Conservation (phyloP, 2,329 filamentous ascomycete genomes). For the Phialemonium atrogriseum region DNA sequence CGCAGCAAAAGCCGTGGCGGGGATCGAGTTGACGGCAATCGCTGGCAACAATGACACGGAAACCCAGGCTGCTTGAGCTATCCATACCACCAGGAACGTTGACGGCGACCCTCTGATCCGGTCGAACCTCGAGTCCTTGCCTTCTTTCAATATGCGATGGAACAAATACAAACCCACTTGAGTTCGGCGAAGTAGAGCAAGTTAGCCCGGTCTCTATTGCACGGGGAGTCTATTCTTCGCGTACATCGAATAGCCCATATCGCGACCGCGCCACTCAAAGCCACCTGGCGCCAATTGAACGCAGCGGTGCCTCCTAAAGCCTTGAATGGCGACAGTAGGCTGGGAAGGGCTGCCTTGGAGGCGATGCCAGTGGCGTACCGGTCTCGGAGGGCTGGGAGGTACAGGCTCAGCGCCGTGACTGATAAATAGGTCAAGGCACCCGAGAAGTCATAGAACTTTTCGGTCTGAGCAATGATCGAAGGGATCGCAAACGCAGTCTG, state of each 20-base stretch:
- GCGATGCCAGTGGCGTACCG: neutral
- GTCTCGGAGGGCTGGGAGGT: conserved; percentile 10
- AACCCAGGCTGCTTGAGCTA: conserved; percentile 59
- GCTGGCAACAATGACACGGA: conserved; percentile 59
- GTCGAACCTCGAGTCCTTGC: conserved; percentile 46
- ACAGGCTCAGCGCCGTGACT: conserved; percentile 43
- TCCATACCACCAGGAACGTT: conserved; percentile 28
- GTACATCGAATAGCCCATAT: conserved; percentile 55
- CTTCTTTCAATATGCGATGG: conserved; percentile 48
- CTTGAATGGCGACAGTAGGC: conserved; percentile 34
- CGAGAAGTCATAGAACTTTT: conserved; percentile 61
- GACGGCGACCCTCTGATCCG: conserved; percentile 25
- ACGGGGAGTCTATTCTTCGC: conserved; percentile 15
- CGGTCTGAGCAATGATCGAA: conserved; percentile 50
- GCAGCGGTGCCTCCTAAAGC: conserved; percentile 28
- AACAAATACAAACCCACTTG: conserved; percentile 60
- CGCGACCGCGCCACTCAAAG: conserved; percentile 27
- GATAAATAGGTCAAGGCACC: conserved; percentile 59
- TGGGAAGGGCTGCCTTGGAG: conserved; percentile 27
- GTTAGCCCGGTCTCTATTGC: too few species aligned
- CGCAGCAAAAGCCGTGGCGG: conserved; percentile 40
- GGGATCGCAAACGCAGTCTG: conserved; percentile 56
- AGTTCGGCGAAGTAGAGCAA: too few species aligned
- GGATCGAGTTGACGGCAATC: conserved; percentile 54
- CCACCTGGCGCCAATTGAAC: conserved; percentile 52